Conservation (phyloP, 2,329 filamentous ascomycete species). For the Hansfordia pulvinata region DNA sequence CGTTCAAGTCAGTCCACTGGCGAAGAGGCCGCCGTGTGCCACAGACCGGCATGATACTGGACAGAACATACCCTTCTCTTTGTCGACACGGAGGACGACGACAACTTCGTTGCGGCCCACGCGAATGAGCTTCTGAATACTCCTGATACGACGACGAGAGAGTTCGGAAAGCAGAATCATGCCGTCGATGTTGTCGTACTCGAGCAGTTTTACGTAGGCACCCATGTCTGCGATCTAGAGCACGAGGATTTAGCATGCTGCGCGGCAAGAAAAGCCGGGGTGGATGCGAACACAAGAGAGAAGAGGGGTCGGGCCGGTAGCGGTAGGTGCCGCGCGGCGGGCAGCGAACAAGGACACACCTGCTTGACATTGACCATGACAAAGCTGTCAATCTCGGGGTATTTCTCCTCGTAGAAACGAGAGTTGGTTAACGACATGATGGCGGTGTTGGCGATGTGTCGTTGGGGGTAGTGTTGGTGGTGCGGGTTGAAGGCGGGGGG, state of each 20-base stretch:
- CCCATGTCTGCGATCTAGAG: conserved; percentile 95
- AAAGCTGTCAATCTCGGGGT: conserved; percentile 96
- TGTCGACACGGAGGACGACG: conserved; percentile 95
- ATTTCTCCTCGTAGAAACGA: conserved; percentile 96
- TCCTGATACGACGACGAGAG: conserved; percentile 93
- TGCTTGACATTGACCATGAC: conserved; percentile 99
- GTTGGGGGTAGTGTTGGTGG: conserved; percentile 1
- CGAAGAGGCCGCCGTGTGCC: no score
- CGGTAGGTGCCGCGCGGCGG: conserved; percentile 2
- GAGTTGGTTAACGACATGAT: conserved; percentile 92
- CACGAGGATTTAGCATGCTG: conserved; percentile 7
- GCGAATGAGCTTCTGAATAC: conserved; percentile 97
- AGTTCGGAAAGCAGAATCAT: conserved; percentile 99
- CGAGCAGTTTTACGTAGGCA: conserved; percentile 96
- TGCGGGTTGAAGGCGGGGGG: neutral
- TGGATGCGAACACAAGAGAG: no score
- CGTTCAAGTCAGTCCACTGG: conserved; percentile 10
- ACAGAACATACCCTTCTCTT: conserved; percentile 68
- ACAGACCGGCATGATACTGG: no score
- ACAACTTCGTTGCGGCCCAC: conserved; percentile 98
- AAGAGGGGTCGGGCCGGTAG: no score
- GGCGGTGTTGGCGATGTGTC: conserved; percentile 27
- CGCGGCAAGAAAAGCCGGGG: no score
- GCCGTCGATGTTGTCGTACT: conserved; percentile 99
- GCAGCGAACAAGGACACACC: conserved; percentile 35